phyloP scores from a whole-genome alignment of 129 eudicot species.

The Flaveria robusta region DNA sequence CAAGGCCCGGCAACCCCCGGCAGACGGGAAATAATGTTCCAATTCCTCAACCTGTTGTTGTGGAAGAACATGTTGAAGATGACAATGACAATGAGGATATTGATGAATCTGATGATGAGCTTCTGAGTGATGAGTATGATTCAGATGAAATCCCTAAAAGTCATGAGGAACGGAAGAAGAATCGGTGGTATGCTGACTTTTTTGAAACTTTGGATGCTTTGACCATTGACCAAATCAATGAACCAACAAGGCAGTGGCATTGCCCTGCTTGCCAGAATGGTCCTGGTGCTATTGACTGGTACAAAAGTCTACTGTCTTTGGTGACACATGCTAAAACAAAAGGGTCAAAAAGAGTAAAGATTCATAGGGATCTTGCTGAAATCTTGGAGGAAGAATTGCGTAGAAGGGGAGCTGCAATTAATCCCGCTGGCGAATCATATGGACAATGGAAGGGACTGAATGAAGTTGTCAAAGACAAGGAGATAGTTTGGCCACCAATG shows the following conservation, averaged over 20 bases:
- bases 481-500: constrained; percentile 21
- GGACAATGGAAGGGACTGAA: constrained; percentile 19
- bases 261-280: constrained; percentile 17
- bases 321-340: constrained; percentile 15
- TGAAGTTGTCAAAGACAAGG: neutral
- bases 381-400: constrained; percentile 1
- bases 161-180: constrained; percentile 18
- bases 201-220: constrained; percentile 10
- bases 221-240: constrained; percentile 19
- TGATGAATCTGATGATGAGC: neutral
- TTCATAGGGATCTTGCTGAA: constrained; percentile 11
- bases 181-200: constrained; percentile 2
- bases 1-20: neutral
- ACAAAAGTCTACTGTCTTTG: neutral
- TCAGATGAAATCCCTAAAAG: constrained; percentile 11
- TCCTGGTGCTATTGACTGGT: constrained; percentile 17
- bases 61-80: constrained; percentile 7
- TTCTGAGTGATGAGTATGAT: constrained; percentile 14
- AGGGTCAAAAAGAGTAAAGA: constrained; percentile 17
- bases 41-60: constrained; percentile 1
- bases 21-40: neutral
- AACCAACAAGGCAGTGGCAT: constrained; percentile 17
- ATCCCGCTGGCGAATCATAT: constrained; percentile 3
- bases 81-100: neutral
- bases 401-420: neutral